Conservation (phyloP, 2,329 filamentous ascomycete species). For the Helotiales sp. region DNA sequence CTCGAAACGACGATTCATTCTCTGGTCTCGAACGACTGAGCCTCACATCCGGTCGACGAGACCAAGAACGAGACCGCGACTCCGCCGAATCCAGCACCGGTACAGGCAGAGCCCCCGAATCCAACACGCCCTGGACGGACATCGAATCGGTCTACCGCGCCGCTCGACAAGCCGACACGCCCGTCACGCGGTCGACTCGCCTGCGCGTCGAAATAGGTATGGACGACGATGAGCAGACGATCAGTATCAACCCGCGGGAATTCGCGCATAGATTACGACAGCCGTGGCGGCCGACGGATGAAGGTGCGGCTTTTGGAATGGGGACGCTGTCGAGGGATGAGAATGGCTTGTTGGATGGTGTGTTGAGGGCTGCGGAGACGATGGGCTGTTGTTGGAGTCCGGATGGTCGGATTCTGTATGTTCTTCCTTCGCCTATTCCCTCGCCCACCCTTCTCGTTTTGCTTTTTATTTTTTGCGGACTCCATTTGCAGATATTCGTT, state of each 20-base stretch:
- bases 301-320: conserved; percentile 13
- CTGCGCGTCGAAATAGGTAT: conserved; percentile 34
- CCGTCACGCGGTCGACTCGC: conserved; percentile 33
- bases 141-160: conserved; percentile 49
- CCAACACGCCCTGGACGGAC: conserved; percentile 48
- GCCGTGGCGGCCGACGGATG: conserved; percentile 37
- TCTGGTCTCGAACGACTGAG: conserved; percentile 35
- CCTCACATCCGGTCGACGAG: conserved; percentile 40
- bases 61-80: conserved; percentile 26
- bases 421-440: conserved; percentile 17
- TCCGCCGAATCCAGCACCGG: conserved; percentile 36
- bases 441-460: not conserved
- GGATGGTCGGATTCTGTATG: conserved; percentile 64
- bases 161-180: conserved; percentile 41
- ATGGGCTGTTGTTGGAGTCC: conserved; percentile 67
- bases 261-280: conserved; percentile 38
- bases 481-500: too few relatives aligned
- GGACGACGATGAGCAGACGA: conserved; percentile 37
- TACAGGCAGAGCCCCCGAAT: conserved; percentile 9
- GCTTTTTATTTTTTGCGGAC: too few relatives aligned
- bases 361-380: conserved; percentile 58
- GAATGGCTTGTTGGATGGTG: conserved; percentile 38
- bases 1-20: conserved; percentile 32
- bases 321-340: conserved; percentile 37
- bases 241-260: conserved; percentile 36